Base-by-base conservation (phyloP, 805 yeast genomes). In the Myxozyma geophila region DNA sequence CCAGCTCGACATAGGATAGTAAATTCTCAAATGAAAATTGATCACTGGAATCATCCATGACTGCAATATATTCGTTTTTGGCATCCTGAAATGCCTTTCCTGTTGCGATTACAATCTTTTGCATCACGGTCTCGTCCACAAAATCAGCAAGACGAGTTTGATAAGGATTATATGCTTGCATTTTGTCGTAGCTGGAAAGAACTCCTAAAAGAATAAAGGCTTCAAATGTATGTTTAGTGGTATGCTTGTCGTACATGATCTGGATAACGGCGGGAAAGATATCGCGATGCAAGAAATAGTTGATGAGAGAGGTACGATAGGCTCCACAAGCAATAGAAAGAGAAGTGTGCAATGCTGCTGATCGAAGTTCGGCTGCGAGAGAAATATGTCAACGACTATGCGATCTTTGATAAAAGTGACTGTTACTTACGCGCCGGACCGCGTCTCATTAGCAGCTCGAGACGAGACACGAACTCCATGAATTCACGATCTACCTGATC, bases 121-220 rank as follows among this genome's bases (percentile, higher is more conserved):
- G 60, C 75, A 78, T 77, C 19, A 74, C 71, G 0, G 70, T 66
- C 49, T 75, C 77, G 54, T 78, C 79, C 9, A 76, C 74, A 63
- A 75, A 77, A 58, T 77, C 81, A n/a, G 78, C 67, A 8, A 78
- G 67, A 19, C 79, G 70, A 17, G 75, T 72, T 55, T 67, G 73
- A 61, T 78, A 78, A 0, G 78, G 76, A 54, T 75, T 74, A 33
- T 70, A 70, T 19, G 76, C 76, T 52, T 76, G 79, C 50, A 73
- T 70, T 58, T 72, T 74, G 67, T 77, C 76, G 59, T 76, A 71
- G 54, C 73, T 75, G 7, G 79, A 72, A n/a, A 78, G 68, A 1
- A 77, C 64, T 5, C 80, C 81, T 21, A 78, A 64, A 28, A 76
- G 66, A 0, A 70, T 58, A 44, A 78, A 71, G 2, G 80, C 81